Evolutionary conservation across 2,329 filamentous ascomycete genomes (phyloP).

Genomic region (Calonectria pseudoturangicola): DNA sequence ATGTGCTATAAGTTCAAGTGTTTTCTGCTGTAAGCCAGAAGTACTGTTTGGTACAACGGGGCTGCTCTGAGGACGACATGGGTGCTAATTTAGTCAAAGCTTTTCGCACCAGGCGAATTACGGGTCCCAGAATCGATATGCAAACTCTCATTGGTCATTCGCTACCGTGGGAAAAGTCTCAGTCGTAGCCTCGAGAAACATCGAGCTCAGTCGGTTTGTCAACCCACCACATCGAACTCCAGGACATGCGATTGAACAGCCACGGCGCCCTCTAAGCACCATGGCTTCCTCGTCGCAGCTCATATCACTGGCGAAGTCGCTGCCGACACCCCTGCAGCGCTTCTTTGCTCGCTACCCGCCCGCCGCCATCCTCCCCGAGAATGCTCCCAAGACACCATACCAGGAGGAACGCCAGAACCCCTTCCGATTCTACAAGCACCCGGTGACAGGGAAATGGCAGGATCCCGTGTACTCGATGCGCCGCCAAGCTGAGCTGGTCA

Average conservation of each 20-base stretch:
- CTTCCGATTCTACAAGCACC: constrained; percentile 87
- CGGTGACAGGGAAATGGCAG: constrained; percentile 87
- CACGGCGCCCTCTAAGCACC: constrained; percentile 43
- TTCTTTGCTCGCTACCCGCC: constrained; percentile 96
- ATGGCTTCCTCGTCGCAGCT: constrained; percentile 64
- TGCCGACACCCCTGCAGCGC: constrained; percentile 85
- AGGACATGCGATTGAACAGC: constrained; percentile 46
- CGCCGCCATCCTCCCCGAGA: constrained; percentile 71
- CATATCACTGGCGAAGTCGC: constrained; percentile 79
- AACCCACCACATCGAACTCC: constrained; percentile 23
- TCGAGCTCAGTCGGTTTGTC: constrained; percentile 20
- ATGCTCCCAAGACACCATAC: constrained; percentile 68
- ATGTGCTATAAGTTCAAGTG: too few relatives aligned
- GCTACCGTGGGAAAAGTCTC: constrained; percentile 45
- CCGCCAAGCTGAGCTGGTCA: constrained; percentile 92
- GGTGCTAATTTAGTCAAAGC: too few relatives aligned
- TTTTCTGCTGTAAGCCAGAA: too few relatives aligned
- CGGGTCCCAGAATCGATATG: too few relatives aligned
- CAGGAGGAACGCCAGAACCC: constrained; percentile 81
- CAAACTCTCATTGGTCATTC: too few relatives aligned
- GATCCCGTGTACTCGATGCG: constrained; percentile 88
- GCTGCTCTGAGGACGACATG: too few relatives aligned
- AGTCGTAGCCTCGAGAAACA: constrained; percentile 48
- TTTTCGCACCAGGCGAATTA: too few relatives aligned
- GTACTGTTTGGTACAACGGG: too few relatives aligned